phyloP scores from a whole-genome alignment of 176 grass and related monocot genomes.

The Cenchrus fungigraminus region DNA sequence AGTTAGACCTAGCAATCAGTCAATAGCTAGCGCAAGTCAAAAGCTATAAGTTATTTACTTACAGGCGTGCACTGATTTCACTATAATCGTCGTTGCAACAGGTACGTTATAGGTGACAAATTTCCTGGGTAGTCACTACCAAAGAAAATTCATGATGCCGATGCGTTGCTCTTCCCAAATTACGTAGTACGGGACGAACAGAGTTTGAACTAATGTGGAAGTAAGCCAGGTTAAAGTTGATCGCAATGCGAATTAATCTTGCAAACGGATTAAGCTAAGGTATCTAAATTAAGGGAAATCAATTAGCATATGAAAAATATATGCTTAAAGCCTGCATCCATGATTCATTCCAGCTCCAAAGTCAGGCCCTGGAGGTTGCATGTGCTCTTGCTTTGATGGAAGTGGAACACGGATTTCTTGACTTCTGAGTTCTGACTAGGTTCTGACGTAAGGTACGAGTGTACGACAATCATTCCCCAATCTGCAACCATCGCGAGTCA shows the following conservation, averaged over 20 bases:
- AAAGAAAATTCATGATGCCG: background rate
- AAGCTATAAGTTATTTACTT: background rate
- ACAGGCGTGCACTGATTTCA: too few relatives aligned
- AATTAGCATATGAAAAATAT: background rate
- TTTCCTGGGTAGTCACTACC: background rate
- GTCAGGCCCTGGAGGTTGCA: background rate
- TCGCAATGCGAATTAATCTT: background rate
- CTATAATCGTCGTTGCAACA: too few relatives aligned
- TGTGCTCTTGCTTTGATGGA: conserved; percentile 19
- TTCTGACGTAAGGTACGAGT: background rate
- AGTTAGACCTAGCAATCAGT: background rate
- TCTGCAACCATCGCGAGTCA: background rate
- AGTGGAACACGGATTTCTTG: background rate
- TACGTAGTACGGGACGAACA: background rate
- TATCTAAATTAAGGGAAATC: background rate
- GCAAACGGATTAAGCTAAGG: background rate
- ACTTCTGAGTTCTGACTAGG: background rate
- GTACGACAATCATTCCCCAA: background rate
- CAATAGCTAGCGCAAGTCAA: background rate
- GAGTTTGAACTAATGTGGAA: background rate
- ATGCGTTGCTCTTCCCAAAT: background rate
- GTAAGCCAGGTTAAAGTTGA: background rate
- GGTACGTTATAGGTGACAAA: background rate
- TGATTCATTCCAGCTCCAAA: background rate
- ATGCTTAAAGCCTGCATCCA: background rate